Evolutionary conservation across 2,329 filamentous ascomycete species (phyloP), one percentile per base, ranked within the genome.

Genomic region (Aspergillus phoenicis): DNA sequence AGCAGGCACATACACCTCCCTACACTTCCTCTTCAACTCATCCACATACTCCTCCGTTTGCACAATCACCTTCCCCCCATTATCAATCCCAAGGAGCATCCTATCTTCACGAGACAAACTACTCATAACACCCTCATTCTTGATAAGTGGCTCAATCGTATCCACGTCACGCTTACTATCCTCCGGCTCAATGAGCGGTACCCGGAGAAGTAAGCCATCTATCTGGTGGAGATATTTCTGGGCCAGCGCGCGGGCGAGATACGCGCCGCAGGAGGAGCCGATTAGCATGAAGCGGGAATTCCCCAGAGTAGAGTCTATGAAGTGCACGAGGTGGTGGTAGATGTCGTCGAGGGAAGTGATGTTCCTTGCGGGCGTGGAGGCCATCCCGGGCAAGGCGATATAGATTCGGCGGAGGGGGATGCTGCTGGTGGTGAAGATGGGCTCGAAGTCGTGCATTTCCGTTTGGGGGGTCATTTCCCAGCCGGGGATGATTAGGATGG

Each of bases 321-420:
- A 73, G 57, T 65, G 60, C 13, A 63, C 59, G 24, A 73, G 63
- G 17, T 67, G 70, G 53, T 28, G 22, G 53, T 66, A 70, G 10
- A 73, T 70, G 11, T 71, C 68, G 41, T 72, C 67, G n/a, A 71
- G 57, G 54, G 70, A 56, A 36, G 67, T 61, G 60, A 73, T 30
- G 49, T 61, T 57, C 39, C 69, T 64, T 7, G 70, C 68, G 7
- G 71, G 71, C 28, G 70, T 70, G 52, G 15, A 58, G 49, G 69
- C 71, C 69, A 70, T 71, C 52, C 71, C 70, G 52, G 70, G 71
- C 20, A 73, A 69, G 58, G 72, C 71, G 4, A 71, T 63, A 51
- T 73, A 73, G 33, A 73, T 71, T 10, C 71, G 67, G 26, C 53
- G 61, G 57, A 71, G 57, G 22, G 60, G 59, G n/a, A 57, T 60